These are phyloP conservation scores for Pholiota microspora DNA, from an alignment of 768 basidiomycete genomes.

Conservation along the genomic window DNA sequence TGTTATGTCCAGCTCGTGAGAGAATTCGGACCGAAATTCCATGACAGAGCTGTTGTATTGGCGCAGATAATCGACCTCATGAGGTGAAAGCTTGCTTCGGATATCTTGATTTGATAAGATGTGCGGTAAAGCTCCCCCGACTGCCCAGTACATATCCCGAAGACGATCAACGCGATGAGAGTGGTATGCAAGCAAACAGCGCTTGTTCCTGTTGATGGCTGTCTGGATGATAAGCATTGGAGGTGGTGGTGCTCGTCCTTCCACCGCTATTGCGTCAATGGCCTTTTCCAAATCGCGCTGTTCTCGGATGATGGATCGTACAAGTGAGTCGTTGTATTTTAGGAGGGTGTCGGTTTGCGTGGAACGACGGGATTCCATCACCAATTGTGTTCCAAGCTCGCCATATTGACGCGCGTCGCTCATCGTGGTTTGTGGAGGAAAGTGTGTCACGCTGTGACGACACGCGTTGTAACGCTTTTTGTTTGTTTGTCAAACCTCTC, in stretches of 20 bases:
- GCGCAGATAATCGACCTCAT: conserved; percentile 67
- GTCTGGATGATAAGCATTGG: conserved; percentile 85
- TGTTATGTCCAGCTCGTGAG: conserved; percentile 85
- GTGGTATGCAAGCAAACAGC: conserved; percentile 95
- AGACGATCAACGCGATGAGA: conserved; percentile 81
- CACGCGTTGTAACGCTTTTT: conserved; percentile 19
- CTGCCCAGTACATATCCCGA: conserved; percentile 85
- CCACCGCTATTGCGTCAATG: conserved; percentile 35
- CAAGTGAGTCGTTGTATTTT: conserved; percentile 89
- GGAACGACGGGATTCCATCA: conserved; percentile 84
- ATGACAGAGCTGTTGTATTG: conserved; percentile 79
- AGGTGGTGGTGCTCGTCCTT: conserved; percentile 47
- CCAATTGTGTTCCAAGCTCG: conserved; percentile 86
- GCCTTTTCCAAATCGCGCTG: conserved; percentile 82
- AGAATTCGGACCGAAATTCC: conserved; percentile 81
- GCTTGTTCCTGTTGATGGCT: conserved; percentile 88
- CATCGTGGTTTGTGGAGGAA: conserved; percentile 31
- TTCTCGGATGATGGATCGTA: conserved; percentile 85
- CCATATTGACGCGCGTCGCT: conserved; percentile 66
- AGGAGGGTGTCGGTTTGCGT: conserved; percentile 79
- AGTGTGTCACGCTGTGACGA: conserved; percentile 18
- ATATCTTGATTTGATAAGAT: conserved; percentile 67
- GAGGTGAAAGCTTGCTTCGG: conserved; percentile 57
- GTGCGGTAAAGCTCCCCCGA: conserved; percentile 84
- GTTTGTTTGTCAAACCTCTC: background rate